Percentiles rank a stretch among this genome's conserved stretches.
Evolutionary conservation across 1,284 basidiomycete species (phyloP).

Genomic region (Leccinum fuscescens): DNA sequence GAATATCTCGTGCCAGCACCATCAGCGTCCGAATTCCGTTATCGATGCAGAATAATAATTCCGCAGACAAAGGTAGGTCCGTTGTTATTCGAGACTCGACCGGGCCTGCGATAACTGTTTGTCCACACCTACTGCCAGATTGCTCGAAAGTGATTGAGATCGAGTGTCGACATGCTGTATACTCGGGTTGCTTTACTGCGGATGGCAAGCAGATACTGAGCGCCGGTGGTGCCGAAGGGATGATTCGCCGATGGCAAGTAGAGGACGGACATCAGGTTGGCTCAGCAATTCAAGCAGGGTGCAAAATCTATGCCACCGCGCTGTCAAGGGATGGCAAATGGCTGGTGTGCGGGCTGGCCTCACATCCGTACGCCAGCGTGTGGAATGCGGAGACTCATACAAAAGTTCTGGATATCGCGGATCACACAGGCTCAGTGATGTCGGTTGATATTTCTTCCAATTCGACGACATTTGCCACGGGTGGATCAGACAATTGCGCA

Average conservation of each 20-base stretch:
- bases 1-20: too few species aligned
- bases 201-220: neutral
- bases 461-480: too few species aligned
- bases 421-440: too few species aligned
- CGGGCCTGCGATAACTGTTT: neutral
- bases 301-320: too few species aligned
- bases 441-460: too few species aligned
- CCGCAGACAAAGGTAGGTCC: neutral
- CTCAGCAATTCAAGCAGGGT: neutral
- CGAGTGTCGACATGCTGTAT: neutral
- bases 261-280: neutral
- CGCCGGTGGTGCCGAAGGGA: neutral
- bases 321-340: neutral
- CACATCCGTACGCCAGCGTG: fast-evolving
- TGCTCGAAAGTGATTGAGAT: neutral
- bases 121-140: neutral
- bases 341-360: neutral
- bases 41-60: neutral
- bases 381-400: neutral
- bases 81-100: neutral
- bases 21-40: neutral
- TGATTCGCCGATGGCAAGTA: neutral
- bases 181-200: too few species aligned
- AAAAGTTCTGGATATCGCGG: too few species aligned
- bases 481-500: too few species aligned